phyloP scores from a whole-genome alignment of 768 basidiomycete genomes.

The Polyporus arcularius region DNA sequence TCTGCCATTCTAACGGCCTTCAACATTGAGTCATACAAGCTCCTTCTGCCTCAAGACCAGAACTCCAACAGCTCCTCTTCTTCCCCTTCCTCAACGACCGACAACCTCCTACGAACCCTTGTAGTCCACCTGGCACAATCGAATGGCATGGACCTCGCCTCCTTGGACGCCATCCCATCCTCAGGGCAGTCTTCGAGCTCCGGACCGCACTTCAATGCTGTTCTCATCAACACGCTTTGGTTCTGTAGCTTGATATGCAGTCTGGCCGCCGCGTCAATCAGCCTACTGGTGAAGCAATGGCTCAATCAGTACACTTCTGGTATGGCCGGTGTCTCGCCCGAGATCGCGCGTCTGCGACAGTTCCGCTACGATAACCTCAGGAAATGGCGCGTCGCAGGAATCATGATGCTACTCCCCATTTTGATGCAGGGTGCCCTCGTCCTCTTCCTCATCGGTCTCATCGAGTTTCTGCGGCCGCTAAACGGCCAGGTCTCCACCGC shows the following conservation, averaged over 20 bases:
- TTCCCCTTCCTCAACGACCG: not conserved
- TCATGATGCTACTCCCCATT: slow-evolving; percentile 26
- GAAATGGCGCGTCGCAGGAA: slow-evolving; percentile 26
- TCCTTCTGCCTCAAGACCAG: not conserved
- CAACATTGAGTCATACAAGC: slow-evolving; percentile 12
- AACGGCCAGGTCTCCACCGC: slow-evolving; percentile 8
- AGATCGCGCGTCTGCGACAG: slow-evolving; percentile 12
- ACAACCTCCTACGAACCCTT: not conserved
- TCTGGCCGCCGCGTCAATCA: slow-evolving; percentile 16
- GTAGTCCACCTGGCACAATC: not conserved
- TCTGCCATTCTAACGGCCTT: slow-evolving; percentile 18
- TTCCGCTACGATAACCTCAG: slow-evolving; percentile 10
- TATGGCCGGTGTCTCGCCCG: slow-evolving; percentile 11
- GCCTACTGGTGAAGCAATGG: slow-evolving; percentile 20
- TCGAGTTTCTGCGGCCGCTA: slow-evolving; percentile 21
- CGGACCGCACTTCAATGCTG: not conserved
- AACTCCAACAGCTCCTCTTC: not conserved
- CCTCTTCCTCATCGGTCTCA: slow-evolving; percentile 25
- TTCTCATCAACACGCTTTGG: slow-evolving; percentile 18
- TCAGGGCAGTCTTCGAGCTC: not conserved
- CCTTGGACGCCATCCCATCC: not conserved
- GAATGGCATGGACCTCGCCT: not conserved
- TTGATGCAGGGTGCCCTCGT: slow-evolving; percentile 19
- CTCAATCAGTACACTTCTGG: slow-evolving; percentile 15
- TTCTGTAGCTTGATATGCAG: slow-evolving; percentile 16